These are phyloP conservation scores for Podospora pseudoanserina DNA, from an alignment of 495 filamentous ascomycete species.

Conservation along the genomic window DNA sequence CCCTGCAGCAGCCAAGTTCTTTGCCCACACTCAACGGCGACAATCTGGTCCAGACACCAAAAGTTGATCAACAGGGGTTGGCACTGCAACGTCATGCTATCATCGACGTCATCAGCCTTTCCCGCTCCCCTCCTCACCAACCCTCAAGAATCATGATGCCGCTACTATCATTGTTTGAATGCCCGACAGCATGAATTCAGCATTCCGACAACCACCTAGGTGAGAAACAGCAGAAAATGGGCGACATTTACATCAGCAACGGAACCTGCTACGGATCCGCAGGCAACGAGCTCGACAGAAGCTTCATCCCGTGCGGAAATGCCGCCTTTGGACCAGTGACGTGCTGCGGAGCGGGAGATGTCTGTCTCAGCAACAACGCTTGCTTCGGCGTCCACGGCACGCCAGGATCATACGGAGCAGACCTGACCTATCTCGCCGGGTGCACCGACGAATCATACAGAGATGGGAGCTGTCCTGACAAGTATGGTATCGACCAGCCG, in stretches of 20 bases:
- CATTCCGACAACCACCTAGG: background rate
- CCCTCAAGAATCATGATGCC: background rate
- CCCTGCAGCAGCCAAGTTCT: background rate
- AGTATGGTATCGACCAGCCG: constrained; percentile 25
- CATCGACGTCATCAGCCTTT: background rate
- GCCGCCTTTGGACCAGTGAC: constrained; percentile 23
- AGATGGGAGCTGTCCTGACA: constrained; percentile 24
- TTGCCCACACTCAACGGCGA: background rate
- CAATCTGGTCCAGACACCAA: background rate
- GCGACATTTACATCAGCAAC: constrained; percentile 27
- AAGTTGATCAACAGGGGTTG: background rate
- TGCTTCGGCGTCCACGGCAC: constrained; percentile 26
- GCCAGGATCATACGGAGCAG: constrained; percentile 21
- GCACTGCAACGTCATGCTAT: background rate
- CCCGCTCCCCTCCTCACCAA: background rate
- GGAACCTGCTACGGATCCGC: constrained; percentile 29
- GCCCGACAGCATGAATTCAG: background rate
- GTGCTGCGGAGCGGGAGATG: constrained; percentile 28
- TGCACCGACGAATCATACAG: constrained; percentile 29
- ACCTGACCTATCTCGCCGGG: constrained; percentile 26
- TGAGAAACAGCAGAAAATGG: background rate
- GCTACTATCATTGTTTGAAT: background rate
- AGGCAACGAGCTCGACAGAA: constrained; percentile 22
- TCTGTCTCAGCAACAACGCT: constrained; percentile 24
- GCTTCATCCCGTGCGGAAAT: constrained; percentile 31